phyloP scores from a whole-genome alignment of 2,329 filamentous ascomycete genomes.

The Fusarium hainanense region DNA sequence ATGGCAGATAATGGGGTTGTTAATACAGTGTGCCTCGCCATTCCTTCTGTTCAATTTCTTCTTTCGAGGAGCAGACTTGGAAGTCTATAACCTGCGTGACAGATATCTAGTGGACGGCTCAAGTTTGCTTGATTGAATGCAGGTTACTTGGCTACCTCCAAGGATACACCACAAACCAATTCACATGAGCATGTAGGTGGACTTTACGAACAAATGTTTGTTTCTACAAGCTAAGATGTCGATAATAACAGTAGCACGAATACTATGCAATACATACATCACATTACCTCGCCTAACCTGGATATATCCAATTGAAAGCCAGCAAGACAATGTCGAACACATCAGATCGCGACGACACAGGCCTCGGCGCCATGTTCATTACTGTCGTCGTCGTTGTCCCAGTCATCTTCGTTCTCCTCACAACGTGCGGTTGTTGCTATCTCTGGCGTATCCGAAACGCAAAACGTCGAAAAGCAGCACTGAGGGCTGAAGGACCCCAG shows the following conservation, averaged over 20 bases:
- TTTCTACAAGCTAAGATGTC: too few species aligned
- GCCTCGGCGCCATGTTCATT: neutral
- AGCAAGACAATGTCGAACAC: neutral
- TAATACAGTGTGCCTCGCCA: neutral
- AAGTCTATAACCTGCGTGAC: too few species aligned
- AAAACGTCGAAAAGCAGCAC: neutral
- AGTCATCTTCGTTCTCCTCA: neutral
- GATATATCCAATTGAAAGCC: neutral
- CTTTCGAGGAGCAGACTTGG: neutral
- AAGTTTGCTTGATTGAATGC: too few species aligned
- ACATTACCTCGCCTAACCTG: neutral
- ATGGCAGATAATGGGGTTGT: neutral
- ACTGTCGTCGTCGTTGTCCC: neutral
- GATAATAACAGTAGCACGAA: too few species aligned
- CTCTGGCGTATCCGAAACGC: neutral
- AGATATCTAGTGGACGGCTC: too few species aligned
- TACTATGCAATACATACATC: too few species aligned
- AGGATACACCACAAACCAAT: neutral
- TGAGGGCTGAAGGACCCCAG: neutral
- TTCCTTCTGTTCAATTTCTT: accelerated
- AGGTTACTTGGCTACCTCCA: neutral
- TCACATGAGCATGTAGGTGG: neutral
- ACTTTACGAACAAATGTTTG: too few species aligned
- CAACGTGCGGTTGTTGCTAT: neutral
- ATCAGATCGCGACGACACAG: neutral